These are phyloP conservation scores for Parathielavia appendiculata DNA, from an alignment of 495 filamentous ascomycete genomes.

Conservation along the genomic window DNA sequence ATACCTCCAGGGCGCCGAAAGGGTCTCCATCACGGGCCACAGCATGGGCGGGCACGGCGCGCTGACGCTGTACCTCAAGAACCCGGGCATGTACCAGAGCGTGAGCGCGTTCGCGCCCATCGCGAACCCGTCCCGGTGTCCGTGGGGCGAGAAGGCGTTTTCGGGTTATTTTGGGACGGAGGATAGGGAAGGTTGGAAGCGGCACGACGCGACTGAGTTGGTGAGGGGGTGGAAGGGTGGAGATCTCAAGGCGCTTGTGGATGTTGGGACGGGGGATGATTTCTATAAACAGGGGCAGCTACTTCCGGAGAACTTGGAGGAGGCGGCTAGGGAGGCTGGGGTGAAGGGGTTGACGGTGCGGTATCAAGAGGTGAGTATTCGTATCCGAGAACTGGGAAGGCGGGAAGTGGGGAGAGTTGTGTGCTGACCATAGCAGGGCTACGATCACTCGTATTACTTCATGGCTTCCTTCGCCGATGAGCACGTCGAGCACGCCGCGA, in stretches of 20 bases:
- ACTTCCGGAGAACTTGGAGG: slow-evolving; percentile 85
- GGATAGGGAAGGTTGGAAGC: slow-evolving; percentile 57
- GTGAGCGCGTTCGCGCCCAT: slow-evolving; percentile 92
- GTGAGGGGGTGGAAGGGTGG: slow-evolving; percentile 58
- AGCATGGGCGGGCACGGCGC: slow-evolving; percentile 97
- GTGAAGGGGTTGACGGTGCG: slow-evolving; percentile 62
- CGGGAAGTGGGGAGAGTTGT: neutral
- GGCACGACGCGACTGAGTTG: slow-evolving; percentile 90
- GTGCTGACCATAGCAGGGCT: slow-evolving; percentile 49
- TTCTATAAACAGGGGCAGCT: slow-evolving; percentile 94
- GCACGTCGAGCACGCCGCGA: slow-evolving; percentile 86
- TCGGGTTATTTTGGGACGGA: slow-evolving; percentile 72
- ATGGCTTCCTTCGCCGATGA: slow-evolving; percentile 85
- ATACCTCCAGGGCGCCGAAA: slow-evolving; percentile 53
- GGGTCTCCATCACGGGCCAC: slow-evolving; percentile 83
- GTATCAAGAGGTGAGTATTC: slow-evolving; percentile 65
- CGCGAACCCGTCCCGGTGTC: slow-evolving; percentile 74
- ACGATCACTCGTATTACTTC: slow-evolving; percentile 96
- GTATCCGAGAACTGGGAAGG: no score
- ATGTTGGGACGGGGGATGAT: slow-evolving; percentile 89
- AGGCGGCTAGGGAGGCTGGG: slow-evolving; percentile 68
- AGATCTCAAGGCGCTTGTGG: slow-evolving; percentile 69
- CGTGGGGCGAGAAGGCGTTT: slow-evolving; percentile 97
- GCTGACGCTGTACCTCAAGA: slow-evolving; percentile 82
- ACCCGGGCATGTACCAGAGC: slow-evolving; percentile 81